Conservation (phyloP, 1,139 yeast genomes). For the Magnusiomyces suaveolens region DNA sequence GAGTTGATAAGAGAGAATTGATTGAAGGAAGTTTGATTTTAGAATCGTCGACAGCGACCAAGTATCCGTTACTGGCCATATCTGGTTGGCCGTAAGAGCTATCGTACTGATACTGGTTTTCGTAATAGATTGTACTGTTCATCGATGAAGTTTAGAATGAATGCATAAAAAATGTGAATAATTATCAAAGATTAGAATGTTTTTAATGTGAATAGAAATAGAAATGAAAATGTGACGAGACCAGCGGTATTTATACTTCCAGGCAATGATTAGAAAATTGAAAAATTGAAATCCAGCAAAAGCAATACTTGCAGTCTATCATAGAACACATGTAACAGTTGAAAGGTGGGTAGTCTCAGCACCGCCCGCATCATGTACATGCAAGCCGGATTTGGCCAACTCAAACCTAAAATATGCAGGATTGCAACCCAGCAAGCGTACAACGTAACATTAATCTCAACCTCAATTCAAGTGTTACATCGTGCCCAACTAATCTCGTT, state of each 20-base stretch:
- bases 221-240: too few relatives aligned
- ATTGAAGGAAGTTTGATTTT: conserved; percentile 10
- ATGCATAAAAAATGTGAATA: neutral
- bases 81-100: neutral
- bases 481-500: neutral
- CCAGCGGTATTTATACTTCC: too few relatives aligned
- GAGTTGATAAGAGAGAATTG: conserved; percentile 7
- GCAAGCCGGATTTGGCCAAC: neutral
- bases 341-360: too few relatives aligned
- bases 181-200: too few relatives aligned
- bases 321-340: too few relatives aligned
- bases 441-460: neutral
- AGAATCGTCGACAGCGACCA: neutral
- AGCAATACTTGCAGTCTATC: too few relatives aligned
- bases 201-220: too few relatives aligned
- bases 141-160: neutral
- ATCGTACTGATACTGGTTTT: neutral
- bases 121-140: neutral
- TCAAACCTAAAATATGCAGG: neutral
- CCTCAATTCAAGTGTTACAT: neutral
- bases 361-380: neutral
- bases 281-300: too few relatives aligned
- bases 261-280: too few relatives aligned
- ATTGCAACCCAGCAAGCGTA: neutral
- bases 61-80: too few relatives aligned